Evolutionary conservation across 352 stramenopile genomes (phyloP).

Genomic region (Phytophthora macrochlamydospora): DNA sequence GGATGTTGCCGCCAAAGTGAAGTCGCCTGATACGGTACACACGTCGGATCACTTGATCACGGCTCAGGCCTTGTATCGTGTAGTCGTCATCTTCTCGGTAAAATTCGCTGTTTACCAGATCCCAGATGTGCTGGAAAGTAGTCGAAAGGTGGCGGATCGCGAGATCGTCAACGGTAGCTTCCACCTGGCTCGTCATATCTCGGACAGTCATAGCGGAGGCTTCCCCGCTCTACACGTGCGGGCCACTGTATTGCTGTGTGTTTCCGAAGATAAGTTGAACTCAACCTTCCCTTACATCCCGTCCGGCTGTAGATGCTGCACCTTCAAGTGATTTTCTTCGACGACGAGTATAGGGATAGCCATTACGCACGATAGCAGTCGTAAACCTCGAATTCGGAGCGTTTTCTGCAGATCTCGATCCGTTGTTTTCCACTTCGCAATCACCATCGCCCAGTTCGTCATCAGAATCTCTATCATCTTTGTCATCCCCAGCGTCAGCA

Average conservation of each 20-base stretch:
- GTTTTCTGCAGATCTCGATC: too few relatives aligned
- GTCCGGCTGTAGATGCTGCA: constrained; percentile 2
- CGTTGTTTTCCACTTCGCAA: too few relatives aligned
- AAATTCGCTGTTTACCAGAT: neutral
- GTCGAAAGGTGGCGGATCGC: neutral
- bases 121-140: neutral
- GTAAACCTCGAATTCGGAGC: neutral
- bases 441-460: too few relatives aligned
- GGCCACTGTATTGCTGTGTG: neutral
- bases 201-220: too few relatives aligned
- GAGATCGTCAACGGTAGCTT: neutral
- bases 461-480: too few relatives aligned
- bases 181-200: neutral
- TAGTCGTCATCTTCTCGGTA: neutral
- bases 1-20: constrained; percentile 2
- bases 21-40: neutral
- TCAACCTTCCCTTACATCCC: constrained; percentile 1
- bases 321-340: neutral
- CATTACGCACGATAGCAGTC: neutral
- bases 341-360: neutral
- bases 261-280: neutral
- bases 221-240: neutral
- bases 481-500: too few relatives aligned
- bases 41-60: neutral
- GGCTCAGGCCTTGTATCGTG: neutral